Evolutionary conservation across 164 flowering plant species (phyloP).

Genomic region (Stephania yunnanensis): DNA sequence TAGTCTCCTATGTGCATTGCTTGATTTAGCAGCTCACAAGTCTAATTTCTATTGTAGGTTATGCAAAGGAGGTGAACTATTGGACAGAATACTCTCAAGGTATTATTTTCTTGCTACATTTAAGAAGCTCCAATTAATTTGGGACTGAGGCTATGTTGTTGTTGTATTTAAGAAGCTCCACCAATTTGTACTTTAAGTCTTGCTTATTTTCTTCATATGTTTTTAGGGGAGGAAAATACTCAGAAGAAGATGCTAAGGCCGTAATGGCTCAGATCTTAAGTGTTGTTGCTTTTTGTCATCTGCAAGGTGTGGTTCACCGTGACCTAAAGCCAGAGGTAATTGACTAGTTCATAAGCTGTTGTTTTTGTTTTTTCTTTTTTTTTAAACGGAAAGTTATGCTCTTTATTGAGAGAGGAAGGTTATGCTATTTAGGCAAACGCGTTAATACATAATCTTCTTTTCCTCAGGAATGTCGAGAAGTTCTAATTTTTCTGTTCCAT

Average conservation of each 20-base stretch:
- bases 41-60: conserved; percentile 43
- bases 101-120: conserved; percentile 15
- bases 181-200: not conserved
- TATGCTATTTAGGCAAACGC: not conserved
- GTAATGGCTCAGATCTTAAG: conserved; percentile 87
- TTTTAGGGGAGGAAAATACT: conserved; percentile 93
- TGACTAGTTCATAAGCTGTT: not conserved
- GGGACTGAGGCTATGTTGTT: too few relatives aligned
- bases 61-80: conserved; percentile 86
- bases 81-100: conserved; percentile 86
- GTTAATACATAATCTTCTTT: not conserved
- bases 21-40: conserved; percentile 4
- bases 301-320: conserved; percentile 96
- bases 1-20: not conserved
- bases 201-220: not conserved
- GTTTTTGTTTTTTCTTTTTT: not conserved
- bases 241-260: conserved; percentile 89
- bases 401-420: too few relatives aligned
- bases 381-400: too few relatives aligned
- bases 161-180: not conserved
- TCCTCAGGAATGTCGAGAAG: not conserved
- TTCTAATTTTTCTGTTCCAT: not conserved
- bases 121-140: not conserved
- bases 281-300: conserved; percentile 73
- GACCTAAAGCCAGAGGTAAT: conserved; percentile 97